Evolutionary conservation across 306 rosid genomes (phyloP), one percentile per base, ranked within the genome.

Genomic region (Quercus ilex): DNA sequence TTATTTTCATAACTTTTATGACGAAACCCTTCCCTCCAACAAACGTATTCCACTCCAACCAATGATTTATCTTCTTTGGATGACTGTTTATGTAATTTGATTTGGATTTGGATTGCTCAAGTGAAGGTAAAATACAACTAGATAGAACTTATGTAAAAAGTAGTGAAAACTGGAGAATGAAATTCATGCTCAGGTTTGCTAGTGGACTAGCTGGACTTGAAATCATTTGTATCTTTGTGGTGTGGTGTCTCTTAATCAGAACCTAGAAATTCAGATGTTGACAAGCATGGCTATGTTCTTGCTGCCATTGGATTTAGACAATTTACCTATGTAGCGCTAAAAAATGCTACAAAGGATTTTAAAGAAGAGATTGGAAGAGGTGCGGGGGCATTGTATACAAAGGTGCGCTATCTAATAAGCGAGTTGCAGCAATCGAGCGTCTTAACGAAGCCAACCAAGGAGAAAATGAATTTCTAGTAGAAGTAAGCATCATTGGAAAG

Each of bases 341-440:
- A 88, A 49, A 77, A 7, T 31, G 91, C 87, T 0, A 86, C 97
- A 0, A 17, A 56, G 7, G 84, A 80, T 25, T 92, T 92, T 76
- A 81, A 11, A 0, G 78, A 86, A 20, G 94, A 92, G 81, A 75
- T 88, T 55, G 97, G 97, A 9, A 80, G 89, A 77, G 97, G 97
- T 6, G 80, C 88, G 0, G 83, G 38, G 96, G 96, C 8, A 52
- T 77, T 46, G 93, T 91, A 1, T 89, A 87, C 85, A 89, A 76
- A 83, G 96, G 85, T 1, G 46, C 25, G 7, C 28, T 89, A 4
- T 14, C 74, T 3, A 88, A 89, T 71, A n/a, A 75, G 4, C 85
- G 92, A 46, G 81, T 88, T 8, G 93, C 87, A 0, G 90, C 96
- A 23, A 71, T 82, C 25, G 83, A 23, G 78, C 55, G 74, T 31